Evolutionary conservation across 352 stramenopile genomes (phyloP).

Genomic region (Phytophthora sp.): DNA sequence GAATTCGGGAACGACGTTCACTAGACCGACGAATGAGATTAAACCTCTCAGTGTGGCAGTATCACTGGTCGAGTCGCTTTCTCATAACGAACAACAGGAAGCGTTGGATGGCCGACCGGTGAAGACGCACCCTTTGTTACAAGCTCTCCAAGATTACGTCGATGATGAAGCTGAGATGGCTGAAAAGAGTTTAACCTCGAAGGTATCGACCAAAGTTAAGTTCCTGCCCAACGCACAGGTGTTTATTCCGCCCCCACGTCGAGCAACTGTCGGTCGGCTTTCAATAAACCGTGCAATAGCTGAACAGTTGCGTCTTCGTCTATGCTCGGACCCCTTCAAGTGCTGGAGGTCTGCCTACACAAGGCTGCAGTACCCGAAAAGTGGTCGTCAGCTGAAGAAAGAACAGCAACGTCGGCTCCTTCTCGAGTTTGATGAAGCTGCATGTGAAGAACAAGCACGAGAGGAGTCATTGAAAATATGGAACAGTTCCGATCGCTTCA

Average conservation of each 20-base stretch:
- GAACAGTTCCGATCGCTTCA: constrained; percentile 14
- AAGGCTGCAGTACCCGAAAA: constrained; percentile 41
- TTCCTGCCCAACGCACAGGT: constrained; percentile 44
- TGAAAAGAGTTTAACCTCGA: constrained; percentile 26
- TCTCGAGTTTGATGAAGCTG: constrained; percentile 50
- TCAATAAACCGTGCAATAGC: constrained; percentile 49
- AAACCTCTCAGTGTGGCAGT: constrained; percentile 70
- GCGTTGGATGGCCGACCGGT: constrained; percentile 61
- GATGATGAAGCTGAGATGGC: constrained; percentile 49
- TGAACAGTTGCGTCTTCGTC: constrained; percentile 40
- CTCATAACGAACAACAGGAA: constrained; percentile 75
- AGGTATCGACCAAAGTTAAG: constrained; percentile 35
- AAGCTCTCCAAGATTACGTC: constrained; percentile 72
- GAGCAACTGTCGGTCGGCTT: constrained; percentile 25
- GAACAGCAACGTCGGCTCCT: constrained; percentile 49
- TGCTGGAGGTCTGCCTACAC: constrained; percentile 53
- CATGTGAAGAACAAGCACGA: constrained; percentile 31
- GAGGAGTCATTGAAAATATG: constrained; percentile 26
- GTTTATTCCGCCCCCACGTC: constrained; percentile 35
- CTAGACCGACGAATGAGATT: constrained; percentile 32
- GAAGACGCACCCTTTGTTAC: constrained; percentile 68
- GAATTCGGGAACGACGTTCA: constrained; percentile 20
- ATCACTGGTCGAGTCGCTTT: constrained; percentile 74
- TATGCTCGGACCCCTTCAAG: constrained; percentile 55
- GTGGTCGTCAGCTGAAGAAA: constrained; percentile 41